These are phyloP conservation scores for Tritrichomonas foetus DNA, from an alignment of 208 protist species.

Conservation along the genomic window DNA sequence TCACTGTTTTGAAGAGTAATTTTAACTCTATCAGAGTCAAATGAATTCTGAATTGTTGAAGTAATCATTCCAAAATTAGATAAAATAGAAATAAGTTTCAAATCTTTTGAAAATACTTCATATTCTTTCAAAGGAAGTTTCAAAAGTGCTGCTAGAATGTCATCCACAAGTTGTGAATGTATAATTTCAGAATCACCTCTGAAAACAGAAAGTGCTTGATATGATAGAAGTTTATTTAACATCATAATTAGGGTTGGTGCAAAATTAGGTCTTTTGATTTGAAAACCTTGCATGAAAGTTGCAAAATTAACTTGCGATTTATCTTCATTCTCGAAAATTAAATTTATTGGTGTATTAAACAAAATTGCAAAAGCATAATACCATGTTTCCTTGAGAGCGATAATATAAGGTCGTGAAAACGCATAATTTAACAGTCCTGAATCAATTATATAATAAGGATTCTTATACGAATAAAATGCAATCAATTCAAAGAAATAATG, in stretches of 20 bases:
- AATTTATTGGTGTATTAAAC: background rate
- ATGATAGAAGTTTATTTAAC: background rate
- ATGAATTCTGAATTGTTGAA: no score
- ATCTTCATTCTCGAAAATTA: background rate
- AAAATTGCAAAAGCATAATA: background rate
- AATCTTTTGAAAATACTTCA: no score
- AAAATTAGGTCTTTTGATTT: background rate
- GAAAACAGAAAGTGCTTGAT: background rate
- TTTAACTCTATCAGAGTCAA: no score
- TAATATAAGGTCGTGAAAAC: background rate
- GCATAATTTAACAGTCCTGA: no score
- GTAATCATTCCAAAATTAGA: no score
- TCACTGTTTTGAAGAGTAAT: no score
- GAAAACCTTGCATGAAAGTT: no score
- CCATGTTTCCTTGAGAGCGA: background rate
- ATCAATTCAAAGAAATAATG: background rate
- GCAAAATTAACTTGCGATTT: no score
- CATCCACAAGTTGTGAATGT: background rate
- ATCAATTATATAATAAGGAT: background rate
- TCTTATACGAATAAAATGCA: background rate
- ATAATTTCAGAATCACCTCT: background rate
- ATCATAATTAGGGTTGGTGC: background rate
- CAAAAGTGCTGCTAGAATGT: no score
- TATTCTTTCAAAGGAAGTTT: no score
- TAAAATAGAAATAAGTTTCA: no score